Base-by-base conservation (phyloP, 2,329 filamentous ascomycete species). In the Sordariomycetes sp. region DNA sequence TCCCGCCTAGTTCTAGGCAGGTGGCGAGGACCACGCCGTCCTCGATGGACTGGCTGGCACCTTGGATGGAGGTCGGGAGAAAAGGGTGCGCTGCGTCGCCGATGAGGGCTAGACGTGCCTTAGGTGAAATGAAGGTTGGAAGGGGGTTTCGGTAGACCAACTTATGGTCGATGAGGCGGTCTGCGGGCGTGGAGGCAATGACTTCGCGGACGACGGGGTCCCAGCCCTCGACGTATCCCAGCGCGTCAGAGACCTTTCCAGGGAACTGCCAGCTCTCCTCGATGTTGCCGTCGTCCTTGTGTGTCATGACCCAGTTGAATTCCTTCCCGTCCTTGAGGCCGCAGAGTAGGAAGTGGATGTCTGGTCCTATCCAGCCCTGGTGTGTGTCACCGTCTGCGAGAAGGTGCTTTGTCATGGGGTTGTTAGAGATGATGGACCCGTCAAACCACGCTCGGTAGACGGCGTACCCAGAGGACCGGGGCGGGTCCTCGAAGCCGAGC, bases 261-360 rank as follows among this genome's bases (percentile, higher is more conserved):
- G 77, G 75, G 59, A 79, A 76, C 2, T 72, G 76, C 76, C 76
- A 80, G 1, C 76, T 77, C 65, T 81, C 76, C 58, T 78, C 72
- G 57, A 80, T 79, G 61, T 81, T 74, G 59, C 74, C 73, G 57
- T 75, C 72, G 60, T 81, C 79, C 24, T 66, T 70, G 64, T 81
- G 78, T 1, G 79, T 82, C 24, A 80, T 68, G 3, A 82, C 79
- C 80, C 79, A 82, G 61, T 74, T 79, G 62, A 78, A 80, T 58
- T 82, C 77, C 22, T 72, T 69, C 32, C 77, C 78, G 60, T 73
- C 70, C 65, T 81, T 80, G 61, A 82, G 76, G 2, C 78, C 79
- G 7, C 76, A 77, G 62, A 81, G 80, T 1, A 82, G 67, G 59
- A 80, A 78, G 61, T 81, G 77, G 53, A 78, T 75, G 72, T 35